Evolutionary conservation across 768 basidiomycete genomes (phyloP).

Genomic region (Lanmaoa pseudosensibilis): DNA sequence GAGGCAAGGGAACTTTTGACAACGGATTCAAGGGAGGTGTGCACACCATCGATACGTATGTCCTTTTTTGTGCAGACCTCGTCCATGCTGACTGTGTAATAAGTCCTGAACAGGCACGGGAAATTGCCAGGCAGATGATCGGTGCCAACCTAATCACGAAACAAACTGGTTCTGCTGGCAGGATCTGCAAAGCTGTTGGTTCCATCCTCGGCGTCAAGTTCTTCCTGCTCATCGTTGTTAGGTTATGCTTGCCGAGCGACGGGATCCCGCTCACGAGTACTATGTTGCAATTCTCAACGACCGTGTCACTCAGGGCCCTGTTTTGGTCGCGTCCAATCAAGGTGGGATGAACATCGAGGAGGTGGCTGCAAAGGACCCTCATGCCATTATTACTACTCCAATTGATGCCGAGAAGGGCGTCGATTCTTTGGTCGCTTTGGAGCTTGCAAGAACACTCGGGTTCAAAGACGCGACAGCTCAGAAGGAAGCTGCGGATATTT

Average conservation of each 20-base stretch:
- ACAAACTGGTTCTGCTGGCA: slow-evolving; percentile 91
- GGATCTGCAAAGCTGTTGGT: slow-evolving; percentile 91
- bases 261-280: slow-evolving; percentile 93
- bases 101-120: slow-evolving; percentile 88
- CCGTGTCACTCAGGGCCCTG: slow-evolving; percentile 83
- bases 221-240: slow-evolving; percentile 33
- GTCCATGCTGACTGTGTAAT: slow-evolving; percentile 10
- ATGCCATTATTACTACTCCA: slow-evolving; percentile 92
- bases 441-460: slow-evolving; percentile 86
- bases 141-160: slow-evolving; percentile 96
- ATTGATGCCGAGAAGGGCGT: slow-evolving; percentile 85
- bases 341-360: slow-evolving; percentile 99
- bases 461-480: slow-evolving; percentile 73
- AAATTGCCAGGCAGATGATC: slow-evolving; percentile 89
- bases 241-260: slow-evolving; percentile 98
- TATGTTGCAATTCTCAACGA: slow-evolving; percentile 97
- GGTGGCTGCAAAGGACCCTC: slow-evolving; percentile 93
- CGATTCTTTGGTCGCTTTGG: slow-evolving; percentile 65
- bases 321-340: slow-evolving; percentile 89
- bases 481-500: slow-evolving; percentile 88
- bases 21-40: slow-evolving; percentile 97
- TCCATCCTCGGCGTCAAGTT: not conserved
- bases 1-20: slow-evolving; percentile 97
- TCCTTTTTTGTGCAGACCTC: not conserved
- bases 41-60: slow-evolving; percentile 84